A percentile compares a stretch with the other conserved stretches of the same genome.
Conservation (phyloP, 73 alveolate genomes). For the Paramecium biaurelia region DNA sequence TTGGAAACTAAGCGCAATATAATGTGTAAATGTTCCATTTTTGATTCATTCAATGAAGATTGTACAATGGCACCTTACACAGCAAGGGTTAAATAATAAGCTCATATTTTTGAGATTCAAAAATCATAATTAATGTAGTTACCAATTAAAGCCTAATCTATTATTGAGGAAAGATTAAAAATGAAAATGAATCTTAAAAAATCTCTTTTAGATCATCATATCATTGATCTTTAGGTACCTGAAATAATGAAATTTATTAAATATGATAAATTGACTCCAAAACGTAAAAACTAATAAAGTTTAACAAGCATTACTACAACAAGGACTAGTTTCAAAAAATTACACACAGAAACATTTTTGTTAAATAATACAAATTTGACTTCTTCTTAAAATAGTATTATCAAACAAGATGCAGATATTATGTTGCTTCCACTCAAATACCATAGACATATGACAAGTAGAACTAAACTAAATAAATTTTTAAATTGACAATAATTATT, state of each 20-base stretch:
- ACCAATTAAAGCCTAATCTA: not conserved
- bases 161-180: not conserved
- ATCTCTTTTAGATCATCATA: slow-evolving; percentile 7
- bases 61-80: not conserved
- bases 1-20: not conserved
- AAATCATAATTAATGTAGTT: not conserved
- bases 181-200: not conserved
- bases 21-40: not conserved
- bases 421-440: not conserved
- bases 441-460: not conserved
- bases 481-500: not conserved
- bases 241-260: not conserved
- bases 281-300: not conserved
- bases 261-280: slow-evolving; percentile 12
- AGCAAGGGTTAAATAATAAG: not conserved
- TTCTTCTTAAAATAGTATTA: slow-evolving; percentile 18
- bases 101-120: not conserved
- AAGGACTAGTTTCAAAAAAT: not conserved
- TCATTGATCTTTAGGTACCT: not conserved
- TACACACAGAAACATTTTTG: not conserved
- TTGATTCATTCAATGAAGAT: not conserved
- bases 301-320: not conserved
- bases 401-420: not conserved
- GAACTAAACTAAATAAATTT: not conserved
- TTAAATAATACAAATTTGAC: slow-evolving; percentile 6